Evolutionary conservation across 2,329 filamentous ascomycete genomes (phyloP).

Genomic region (Apiospora saccharicola): DNA sequence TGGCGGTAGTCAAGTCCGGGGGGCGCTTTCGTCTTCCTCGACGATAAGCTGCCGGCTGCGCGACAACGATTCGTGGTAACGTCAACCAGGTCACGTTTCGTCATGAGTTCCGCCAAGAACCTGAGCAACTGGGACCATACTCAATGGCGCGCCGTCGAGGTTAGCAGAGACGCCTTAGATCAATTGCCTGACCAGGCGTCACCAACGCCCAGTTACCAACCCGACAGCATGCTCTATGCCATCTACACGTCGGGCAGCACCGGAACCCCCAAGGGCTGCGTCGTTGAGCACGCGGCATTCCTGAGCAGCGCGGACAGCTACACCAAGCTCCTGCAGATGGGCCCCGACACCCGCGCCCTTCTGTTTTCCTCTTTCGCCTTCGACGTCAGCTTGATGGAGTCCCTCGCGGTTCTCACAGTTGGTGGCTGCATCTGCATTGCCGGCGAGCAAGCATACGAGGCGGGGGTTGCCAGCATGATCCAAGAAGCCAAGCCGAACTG

Average conservation of each 20-base stretch:
- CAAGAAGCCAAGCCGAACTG: constrained; percentile 24
- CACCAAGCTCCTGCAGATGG: constrained; percentile 47
- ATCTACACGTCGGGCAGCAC: constrained; percentile 29
- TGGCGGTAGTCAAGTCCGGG: constrained; percentile 46
- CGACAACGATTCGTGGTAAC: constrained; percentile 7
- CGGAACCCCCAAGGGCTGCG: constrained; percentile 28
- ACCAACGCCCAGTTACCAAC: not conserved
- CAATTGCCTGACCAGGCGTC: not conserved
- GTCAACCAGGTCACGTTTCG: not conserved
- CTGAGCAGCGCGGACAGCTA: constrained; percentile 16
- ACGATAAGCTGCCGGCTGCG: not conserved
- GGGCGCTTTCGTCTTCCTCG: constrained; percentile 38
- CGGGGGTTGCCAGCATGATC: constrained; percentile 23
- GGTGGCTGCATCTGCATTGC: constrained; percentile 27
- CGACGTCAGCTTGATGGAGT: constrained; percentile 27
- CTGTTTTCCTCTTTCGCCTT: constrained; percentile 29
- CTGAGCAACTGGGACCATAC: not conserved
- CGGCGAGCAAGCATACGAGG: constrained; percentile 15
- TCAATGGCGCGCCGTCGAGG: not conserved
- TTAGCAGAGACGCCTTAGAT: not conserved
- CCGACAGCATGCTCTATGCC: constrained; percentile 18
- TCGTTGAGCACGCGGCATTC: constrained; percentile 26
- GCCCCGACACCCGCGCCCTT: constrained; percentile 51
- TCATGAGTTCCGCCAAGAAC: not conserved
- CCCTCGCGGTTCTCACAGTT: constrained; percentile 6